Percentiles rank a stretch among this genome's conserved stretches.
These are phyloP conservation scores for Pyrenophora seminiperda DNA, from an alignment of 2,329 filamentous ascomycete species.

Conservation along the genomic window DNA sequence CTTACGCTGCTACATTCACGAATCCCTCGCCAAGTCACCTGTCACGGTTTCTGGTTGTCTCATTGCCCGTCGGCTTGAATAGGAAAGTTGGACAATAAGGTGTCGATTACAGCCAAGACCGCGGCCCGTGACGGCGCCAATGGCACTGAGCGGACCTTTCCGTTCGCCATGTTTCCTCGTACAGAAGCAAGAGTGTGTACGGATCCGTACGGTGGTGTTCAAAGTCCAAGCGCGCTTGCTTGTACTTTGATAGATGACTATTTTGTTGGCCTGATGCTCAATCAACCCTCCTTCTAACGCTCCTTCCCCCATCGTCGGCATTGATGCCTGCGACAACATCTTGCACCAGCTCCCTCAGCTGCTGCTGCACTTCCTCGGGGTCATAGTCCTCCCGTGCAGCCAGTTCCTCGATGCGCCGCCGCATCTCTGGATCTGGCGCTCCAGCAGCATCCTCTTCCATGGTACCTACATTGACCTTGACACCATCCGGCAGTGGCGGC, in stretches of 20 bases:
- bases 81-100: too few relatives aligned
- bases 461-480: conserved; percentile 77
- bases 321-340: conserved; percentile 76
- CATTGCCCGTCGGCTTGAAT: too few relatives aligned
- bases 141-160: too few relatives aligned
- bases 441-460: conserved; percentile 62
- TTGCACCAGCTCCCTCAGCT: conserved; percentile 77
- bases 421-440: conserved; percentile 80
- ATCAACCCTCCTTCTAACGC: conserved; percentile 45
- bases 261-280: conserved; percentile 23
- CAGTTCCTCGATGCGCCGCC: conserved; percentile 84
- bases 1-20: too few relatives aligned
- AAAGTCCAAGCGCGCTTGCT: too few relatives aligned
- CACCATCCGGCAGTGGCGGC: conserved; percentile 72
- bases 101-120: too few relatives aligned
- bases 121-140: too few relatives aligned
- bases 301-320: conserved; percentile 63
- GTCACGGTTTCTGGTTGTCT: too few relatives aligned
- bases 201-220: too few relatives aligned
- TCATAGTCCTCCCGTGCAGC: conserved; percentile 84
- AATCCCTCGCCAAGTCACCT: too few relatives aligned
- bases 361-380: conserved; percentile 76
- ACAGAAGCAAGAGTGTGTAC: too few relatives aligned
- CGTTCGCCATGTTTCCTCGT: too few relatives aligned
- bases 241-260: neutral